Percentiles rank a stretch among this genome's conserved stretches.
Conservation (phyloP, 805 yeast species). For the Nakazawaea peltata region DNA sequence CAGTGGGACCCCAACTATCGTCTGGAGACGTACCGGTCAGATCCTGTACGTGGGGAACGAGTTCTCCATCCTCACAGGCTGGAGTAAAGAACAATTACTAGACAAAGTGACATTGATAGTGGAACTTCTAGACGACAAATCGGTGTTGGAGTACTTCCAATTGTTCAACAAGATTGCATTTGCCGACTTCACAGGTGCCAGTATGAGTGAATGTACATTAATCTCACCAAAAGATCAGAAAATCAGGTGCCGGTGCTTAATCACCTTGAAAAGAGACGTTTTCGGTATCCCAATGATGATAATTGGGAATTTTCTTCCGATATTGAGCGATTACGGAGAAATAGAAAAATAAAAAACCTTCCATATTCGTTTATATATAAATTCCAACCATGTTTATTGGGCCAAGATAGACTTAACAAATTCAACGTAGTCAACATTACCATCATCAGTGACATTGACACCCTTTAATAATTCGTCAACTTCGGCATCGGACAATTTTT, state of each 20-base stretch:
- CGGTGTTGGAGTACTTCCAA: conserved; percentile 83
- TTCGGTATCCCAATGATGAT: conserved; percentile 98
- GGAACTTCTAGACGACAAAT: conserved; percentile 79
- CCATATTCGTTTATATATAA: neutral
- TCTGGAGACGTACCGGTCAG: conserved; percentile 95
- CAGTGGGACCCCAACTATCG: conserved; percentile 90
- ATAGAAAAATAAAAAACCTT: conserved; percentile 5
- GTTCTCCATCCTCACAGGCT: conserved; percentile 84
- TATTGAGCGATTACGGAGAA: conserved; percentile 26
- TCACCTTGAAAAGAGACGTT: conserved; percentile 92
- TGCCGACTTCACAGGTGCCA: conserved; percentile 83
- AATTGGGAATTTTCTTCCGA: conserved; percentile 86
- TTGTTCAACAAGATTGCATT: conserved; percentile 79
- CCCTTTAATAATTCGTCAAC: conserved; percentile 96
- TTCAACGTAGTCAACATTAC: conserved; percentile 90
- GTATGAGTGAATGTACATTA: conserved; percentile 82
- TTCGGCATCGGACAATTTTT: conserved; percentile 81
- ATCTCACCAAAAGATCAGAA: conserved; percentile 46
- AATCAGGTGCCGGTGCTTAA: conserved; percentile 73
- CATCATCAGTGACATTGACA: conserved; percentile 87
- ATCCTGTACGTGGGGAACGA: conserved; percentile 94
- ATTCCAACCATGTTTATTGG: conserved; percentile 37
- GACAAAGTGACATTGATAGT: conserved; percentile 64
- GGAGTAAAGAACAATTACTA: conserved; percentile 67
- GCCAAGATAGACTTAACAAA: conserved; percentile 91